phyloP scores from a whole-genome alignment of 2,329 filamentous ascomycete genomes.

The Daldinia sp. region DNA sequence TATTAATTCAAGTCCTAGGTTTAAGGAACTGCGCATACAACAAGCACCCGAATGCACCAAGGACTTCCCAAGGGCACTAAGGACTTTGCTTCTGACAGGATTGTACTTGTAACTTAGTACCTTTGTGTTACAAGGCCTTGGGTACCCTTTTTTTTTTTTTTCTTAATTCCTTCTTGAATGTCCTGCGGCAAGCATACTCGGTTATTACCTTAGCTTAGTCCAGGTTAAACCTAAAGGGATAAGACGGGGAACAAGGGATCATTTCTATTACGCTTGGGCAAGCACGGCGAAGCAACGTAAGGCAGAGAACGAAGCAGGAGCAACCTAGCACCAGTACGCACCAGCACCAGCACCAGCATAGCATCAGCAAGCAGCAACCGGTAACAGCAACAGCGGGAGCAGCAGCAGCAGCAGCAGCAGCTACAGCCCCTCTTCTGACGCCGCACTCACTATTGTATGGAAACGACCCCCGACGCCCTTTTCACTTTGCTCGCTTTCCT shows the following conservation, averaged over 20 bases:
- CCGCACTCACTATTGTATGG: constrained; percentile 14
- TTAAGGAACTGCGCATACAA: constrained; percentile 26
- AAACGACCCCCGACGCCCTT: constrained; percentile 11
- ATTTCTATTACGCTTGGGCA: constrained; percentile 17
- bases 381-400: not conserved
- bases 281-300: constrained; percentile 4
- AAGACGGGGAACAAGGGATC: constrained; percentile 26
- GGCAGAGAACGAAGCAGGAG: constrained; percentile 5
- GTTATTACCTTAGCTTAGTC: constrained; percentile 25
- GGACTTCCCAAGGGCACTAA: constrained; percentile 4
- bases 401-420: not conserved
- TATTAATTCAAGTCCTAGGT: constrained; percentile 38
- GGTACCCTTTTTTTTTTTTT: not conserved
- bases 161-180: not conserved
- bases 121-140: constrained; percentile 1
- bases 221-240: constrained; percentile 19
- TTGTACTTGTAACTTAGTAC: constrained; percentile 16
- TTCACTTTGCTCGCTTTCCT: constrained; percentile 7
- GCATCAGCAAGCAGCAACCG: not conserved
- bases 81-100: constrained; percentile 27
- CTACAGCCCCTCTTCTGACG: constrained; percentile 13
- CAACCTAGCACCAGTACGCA: not conserved
- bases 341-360: not conserved
- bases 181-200: constrained; percentile 16
- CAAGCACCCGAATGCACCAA: constrained; percentile 14